Evolutionary conservation across 1,284 basidiomycete genomes (phyloP).

Genomic region (Ustilago sp.): DNA sequence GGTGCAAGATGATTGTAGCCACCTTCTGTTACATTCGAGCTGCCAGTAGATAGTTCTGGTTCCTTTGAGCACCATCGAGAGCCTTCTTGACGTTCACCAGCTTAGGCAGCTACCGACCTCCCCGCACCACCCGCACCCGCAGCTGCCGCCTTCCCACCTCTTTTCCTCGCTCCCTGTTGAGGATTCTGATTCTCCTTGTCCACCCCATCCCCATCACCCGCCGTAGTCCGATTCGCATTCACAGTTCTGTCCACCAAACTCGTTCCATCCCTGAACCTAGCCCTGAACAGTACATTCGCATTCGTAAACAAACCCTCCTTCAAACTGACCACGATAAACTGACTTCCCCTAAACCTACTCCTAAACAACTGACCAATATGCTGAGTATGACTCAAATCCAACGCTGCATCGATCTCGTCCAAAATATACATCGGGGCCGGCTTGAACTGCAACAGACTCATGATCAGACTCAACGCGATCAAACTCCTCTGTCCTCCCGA

Average conservation of each 20-base stretch:
- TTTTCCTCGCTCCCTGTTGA: constrained; percentile 18
- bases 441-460: constrained; percentile 98
- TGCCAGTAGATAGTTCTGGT: not conserved
- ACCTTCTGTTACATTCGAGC: too few relatives aligned
- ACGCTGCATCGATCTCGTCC: constrained; percentile 96
- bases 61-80: not conserved
- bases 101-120: constrained; percentile 27
- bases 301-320: constrained; percentile 97
- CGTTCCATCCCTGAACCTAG: constrained; percentile 91
- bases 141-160: constrained; percentile 10
- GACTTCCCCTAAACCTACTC: constrained; percentile 95
- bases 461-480: constrained; percentile 95
- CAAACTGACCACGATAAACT: constrained; percentile 96
- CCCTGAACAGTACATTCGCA: constrained; percentile 94
- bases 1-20: too few relatives aligned
- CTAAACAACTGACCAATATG: constrained; percentile 97
- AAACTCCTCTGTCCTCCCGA: constrained; percentile 97
- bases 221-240: constrained; percentile 47
- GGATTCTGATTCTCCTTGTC: constrained; percentile 40
- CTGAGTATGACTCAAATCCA: constrained; percentile 93
- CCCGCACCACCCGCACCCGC: constrained; percentile 4
- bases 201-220: constrained; percentile 15
- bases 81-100: not conserved
- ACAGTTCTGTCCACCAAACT: constrained; percentile 79
- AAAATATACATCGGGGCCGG: constrained; percentile 99